Conservation (phyloP, 176 grass and related monocot genomes). For the Bromus sterilis region DNA sequence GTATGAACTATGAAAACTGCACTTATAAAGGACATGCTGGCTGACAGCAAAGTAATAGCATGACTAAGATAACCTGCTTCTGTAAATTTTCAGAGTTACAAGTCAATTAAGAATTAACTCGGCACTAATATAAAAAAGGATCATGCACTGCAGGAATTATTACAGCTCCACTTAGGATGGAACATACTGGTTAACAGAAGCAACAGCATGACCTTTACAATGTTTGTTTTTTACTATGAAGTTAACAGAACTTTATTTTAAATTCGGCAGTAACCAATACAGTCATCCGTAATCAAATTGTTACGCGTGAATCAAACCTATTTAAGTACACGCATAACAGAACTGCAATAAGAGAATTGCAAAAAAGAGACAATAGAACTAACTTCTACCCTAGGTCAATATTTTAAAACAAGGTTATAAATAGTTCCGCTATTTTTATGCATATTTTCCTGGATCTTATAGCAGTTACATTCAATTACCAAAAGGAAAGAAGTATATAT, state of each 20-base stretch:
- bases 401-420: background rate
- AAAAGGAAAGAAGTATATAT: background rate
- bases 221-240: background rate
- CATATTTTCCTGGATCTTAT: background rate
- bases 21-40: background rate
- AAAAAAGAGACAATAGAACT: background rate
- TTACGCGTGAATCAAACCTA: background rate
- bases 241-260: constrained; percentile 7
- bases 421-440: background rate
- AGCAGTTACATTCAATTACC: background rate
- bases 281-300: background rate
- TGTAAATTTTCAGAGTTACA: background rate
- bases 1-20: background rate
- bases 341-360: background rate
- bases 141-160: background rate
- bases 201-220: constrained; percentile 1
- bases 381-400: background rate
- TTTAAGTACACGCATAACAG: too few species aligned
- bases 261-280: background rate
- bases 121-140: background rate
- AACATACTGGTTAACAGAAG: constrained; percentile 2
- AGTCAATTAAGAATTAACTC: background rate
- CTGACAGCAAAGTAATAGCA: background rate
- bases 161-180: background rate
- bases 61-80: constrained; percentile 6